phyloP scores from a whole-genome alignment of 2,329 filamentous ascomycete genomes.

The Claviceps sorghi region DNA sequence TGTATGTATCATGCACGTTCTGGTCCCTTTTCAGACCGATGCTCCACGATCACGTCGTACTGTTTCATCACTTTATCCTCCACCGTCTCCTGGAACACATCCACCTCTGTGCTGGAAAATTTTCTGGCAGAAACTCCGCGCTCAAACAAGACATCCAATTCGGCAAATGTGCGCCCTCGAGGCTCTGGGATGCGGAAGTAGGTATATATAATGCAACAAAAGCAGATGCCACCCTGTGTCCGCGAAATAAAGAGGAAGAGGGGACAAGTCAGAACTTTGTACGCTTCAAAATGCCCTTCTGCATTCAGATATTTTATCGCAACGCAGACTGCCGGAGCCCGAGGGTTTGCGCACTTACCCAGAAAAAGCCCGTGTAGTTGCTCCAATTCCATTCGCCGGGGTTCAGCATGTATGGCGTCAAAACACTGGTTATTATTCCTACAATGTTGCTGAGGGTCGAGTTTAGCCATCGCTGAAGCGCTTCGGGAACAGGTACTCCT shows the following conservation, averaged over 20 bases:
- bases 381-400: slow-evolving; percentile 75
- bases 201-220: slow-evolving; percentile 66
- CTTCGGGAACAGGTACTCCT: neutral
- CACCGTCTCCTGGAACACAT: slow-evolving; percentile 40
- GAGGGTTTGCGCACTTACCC: slow-evolving; percentile 31
- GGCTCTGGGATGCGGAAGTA: slow-evolving; percentile 51
- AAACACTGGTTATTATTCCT: slow-evolving; percentile 63
- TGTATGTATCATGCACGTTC: neutral
- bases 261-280: neutral
- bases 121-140: slow-evolving; percentile 54
- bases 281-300: neutral
- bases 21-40: slow-evolving; percentile 7
- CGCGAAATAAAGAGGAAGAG: neutral
- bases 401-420: slow-evolving; percentile 90
- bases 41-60: slow-evolving; percentile 26
- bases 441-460: slow-evolving; percentile 50
- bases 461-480: neutral
- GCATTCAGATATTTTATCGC: neutral
- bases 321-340: too few relatives aligned
- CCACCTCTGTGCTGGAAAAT: slow-evolving; percentile 46
- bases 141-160: slow-evolving; percentile 77
- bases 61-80: slow-evolving; percentile 31
- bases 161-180: slow-evolving; percentile 65
- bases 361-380: slow-evolving; percentile 80
- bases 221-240: slow-evolving; percentile 55